Evolutionary conservation across 2,329 filamentous ascomycete species (phyloP), one percentile per base, ranked within the genome.

Genomic region (Stagonosporopsis tanaceti): DNA sequence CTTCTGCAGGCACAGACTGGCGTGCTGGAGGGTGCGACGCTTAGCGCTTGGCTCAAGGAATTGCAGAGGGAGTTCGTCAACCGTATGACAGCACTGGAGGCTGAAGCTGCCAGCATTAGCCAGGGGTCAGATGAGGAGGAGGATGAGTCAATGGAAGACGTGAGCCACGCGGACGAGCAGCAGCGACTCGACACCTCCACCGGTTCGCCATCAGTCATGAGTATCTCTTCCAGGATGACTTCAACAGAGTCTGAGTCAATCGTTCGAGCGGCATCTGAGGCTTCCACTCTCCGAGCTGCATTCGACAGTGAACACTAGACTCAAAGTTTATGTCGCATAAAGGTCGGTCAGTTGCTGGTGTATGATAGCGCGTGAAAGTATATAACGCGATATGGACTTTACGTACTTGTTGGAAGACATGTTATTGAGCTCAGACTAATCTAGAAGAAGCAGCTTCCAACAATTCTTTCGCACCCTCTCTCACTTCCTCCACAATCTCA

Each of bases 51-150:
- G 83, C 75, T 95, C 41, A 80, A 77, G 52, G 84, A 83, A 59
- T 74, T 95, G 12, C 91, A 94, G 71, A 84, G 84, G 46, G 91
- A 96, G 51, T 97, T 97, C 68, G 82, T 90, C 7, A 65, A 81
- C 4, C 80, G 85, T 7, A 93, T 96, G 91, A 82, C 85, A 22
- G 82, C 82, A 1, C 84, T 93, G 27, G 86, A 91, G 41, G 71
- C 71, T n/a, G 77, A 80, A 50, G 70, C 65, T 11, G 58, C 58
- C 25, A 62, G 59, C 30, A 41, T 54, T n/a, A 51, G 40, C 11
- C 51, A 59, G 15, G 55, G 60, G 22, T 58, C 35, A 6, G 53
- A 67, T 11, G 57, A 64, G 17, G 64, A 61, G 9, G 30, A 32
- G 38, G 64, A 68, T 40, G 61, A 62, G 32, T 59, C 42, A 2